Percentiles rank a stretch among this genome's conserved stretches.
These are phyloP conservation scores for Fusarium scirpi DNA, from an alignment of 2,329 filamentous ascomycete genomes.

Conservation along the genomic window DNA sequence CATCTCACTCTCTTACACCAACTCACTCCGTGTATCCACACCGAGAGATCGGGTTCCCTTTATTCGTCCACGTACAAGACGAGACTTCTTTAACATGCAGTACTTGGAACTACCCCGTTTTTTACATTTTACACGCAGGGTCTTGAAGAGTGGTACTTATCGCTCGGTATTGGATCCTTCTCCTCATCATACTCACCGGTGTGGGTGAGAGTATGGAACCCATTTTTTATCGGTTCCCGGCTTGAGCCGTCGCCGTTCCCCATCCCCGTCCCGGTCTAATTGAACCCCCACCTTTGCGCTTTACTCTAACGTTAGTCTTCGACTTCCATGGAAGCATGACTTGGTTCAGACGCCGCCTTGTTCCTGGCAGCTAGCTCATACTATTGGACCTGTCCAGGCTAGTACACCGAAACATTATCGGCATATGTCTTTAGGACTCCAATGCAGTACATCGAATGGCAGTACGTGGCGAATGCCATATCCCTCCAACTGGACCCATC, in stretches of 20 bases:
- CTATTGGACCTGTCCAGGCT: constrained; percentile 10
- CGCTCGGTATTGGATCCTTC: constrained; percentile 11
- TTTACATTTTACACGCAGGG: constrained; percentile 15
- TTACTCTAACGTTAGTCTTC: constrained; percentile 1
- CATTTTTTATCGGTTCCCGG: constrained; percentile 30
- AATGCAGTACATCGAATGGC: constrained; percentile 9
- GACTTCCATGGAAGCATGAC: constrained; percentile 25
- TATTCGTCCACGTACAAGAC: constrained; percentile 44
- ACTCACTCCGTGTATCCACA: constrained; percentile 28
- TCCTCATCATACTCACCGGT: constrained; percentile 42
- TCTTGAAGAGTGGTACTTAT: constrained; percentile 26
- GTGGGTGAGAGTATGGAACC: constrained; percentile 35
- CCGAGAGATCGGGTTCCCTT: constrained; percentile 17
- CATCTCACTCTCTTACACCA: constrained; percentile 36
- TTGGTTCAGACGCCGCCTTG: constrained; percentile 25
- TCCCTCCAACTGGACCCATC: constrained; percentile 16
- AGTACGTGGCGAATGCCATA: constrained; percentile 28
- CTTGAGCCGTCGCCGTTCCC: constrained; percentile 19
- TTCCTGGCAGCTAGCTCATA: constrained; percentile 32
- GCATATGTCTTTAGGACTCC: constrained; percentile 4
- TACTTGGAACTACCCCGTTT: constrained; percentile 28
- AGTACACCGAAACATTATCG: constrained; percentile 1
- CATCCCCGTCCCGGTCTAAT: constrained; percentile 2
- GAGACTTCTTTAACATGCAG: constrained; percentile 19
- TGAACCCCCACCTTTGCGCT: constrained; percentile 35